Evolutionary conservation across 176 grass and related monocot genomes (phyloP), one percentile per base, ranked within the genome.

Genomic region (Ensete ventricosum): DNA sequence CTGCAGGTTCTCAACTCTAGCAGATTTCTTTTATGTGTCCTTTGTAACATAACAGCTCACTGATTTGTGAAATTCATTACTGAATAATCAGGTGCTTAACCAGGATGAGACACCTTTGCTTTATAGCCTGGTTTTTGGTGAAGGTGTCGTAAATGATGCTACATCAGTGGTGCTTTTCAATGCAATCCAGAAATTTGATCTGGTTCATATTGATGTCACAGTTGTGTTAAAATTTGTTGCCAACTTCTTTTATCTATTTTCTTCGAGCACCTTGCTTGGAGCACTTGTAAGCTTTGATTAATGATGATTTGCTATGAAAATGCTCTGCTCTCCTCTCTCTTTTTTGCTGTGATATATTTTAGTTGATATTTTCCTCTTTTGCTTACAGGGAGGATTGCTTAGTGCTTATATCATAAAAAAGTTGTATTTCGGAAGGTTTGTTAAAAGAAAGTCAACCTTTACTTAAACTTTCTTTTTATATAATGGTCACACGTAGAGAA

Each of bases 121-220:
- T 52, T 96, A 96, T 82, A 96, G 93, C 69, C 74, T 96, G 71
- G 93, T 96, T 50, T 96, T 96, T 81, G 93, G 93, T 79, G 93
- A 96, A 86, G 93, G 93, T 71, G 93, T 96, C 70, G 93, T 96
- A 48, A 96, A 96, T 75, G 93, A 96, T 79, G 93, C 93, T n/a
- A 96, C 93, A 10, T 96, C 93, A 22, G 79, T 96, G 53, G 93
- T 96, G 76, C 79, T 96, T 51, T 96, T 96, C 78, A 96, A 96
- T 70, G 89, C 93, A 49, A 89, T 96, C 73, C 89, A 92, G 24
- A 90, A 87, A 53, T 88, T 96, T 73, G 85, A 92, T 84, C 67
- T 86, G 48, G 81, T 11, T 48, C 65, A 80, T 81, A 49, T 90
- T 66, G 88, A 85, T 50, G 55, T 73, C 11, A 19, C 60, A 25